Base-by-base conservation (phyloP, 2,329 filamentous ascomycete species). In the Penicillium oxalicum region DNA sequence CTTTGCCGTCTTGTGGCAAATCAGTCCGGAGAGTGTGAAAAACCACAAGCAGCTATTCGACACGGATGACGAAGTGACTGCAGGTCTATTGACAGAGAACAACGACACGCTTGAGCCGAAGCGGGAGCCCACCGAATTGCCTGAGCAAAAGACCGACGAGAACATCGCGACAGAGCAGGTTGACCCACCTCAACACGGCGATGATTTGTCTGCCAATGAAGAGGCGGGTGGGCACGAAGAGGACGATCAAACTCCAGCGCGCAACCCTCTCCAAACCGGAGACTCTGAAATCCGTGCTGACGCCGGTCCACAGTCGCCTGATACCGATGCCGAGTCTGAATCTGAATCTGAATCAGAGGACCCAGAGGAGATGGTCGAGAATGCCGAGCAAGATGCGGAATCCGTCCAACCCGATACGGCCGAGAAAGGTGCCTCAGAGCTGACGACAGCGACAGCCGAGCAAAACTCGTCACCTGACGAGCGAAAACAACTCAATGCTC, bases 1-100 rank as follows among this genome's bases (percentile, higher is more conserved):
- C 0, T 88, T 97, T 63, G 91, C 84, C 1, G 78, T 95, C 39
- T 77, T 95, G 69, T 98, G 95, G 69, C 85, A 83, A 60, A 85
- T 97, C 45, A 95, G 88, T 60, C 87, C 94, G 48, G 87, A 91
- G 61, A 95, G 90, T 70, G 87, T 89, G 65, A 79, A 77, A 4
- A 86, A 82, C 49, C 91, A 96, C 67, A 77, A 83, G 37, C 86
- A 94, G 65, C 77, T 84, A 47, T 56, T 84, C 32, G 71, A 76
- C 12, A 59, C 63, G 18, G 44, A 59, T 13, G 61, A 61, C 18
- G 45, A 53, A 43, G 29, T 52, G 3, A 55, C 59, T n/a, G 61
- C 63, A 28, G 48, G 55, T 28, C 54, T 57, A 26, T 46, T 54
- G 44, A 47, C 50, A 4, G 56, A 63, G 11, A 2, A 4, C 9